Evolutionary conservation across 257 asterid genomes (phyloP).

Genomic region (Fraxinus anomala): DNA sequence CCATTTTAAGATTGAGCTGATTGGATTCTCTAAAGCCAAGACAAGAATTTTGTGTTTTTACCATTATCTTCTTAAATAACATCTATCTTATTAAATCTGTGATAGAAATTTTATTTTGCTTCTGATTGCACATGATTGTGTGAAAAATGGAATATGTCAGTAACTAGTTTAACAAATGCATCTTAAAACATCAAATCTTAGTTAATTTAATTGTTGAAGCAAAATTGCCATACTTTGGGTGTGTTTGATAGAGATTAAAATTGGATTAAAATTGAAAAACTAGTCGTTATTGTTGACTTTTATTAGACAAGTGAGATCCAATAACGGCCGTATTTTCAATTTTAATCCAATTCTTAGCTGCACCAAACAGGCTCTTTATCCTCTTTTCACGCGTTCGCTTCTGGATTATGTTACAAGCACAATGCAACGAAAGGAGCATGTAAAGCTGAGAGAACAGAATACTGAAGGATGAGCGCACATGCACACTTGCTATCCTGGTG

Average conservation of each 20-base stretch:
- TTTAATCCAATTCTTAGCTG: too few species aligned
- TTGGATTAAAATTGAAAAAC: too few species aligned
- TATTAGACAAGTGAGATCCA: too few species aligned
- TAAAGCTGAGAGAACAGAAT: too few species aligned
- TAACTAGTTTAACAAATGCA: neutral
- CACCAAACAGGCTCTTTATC: too few species aligned
- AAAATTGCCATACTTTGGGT: neutral
- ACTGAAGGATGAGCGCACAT: too few species aligned
- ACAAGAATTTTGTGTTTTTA: conserved; percentile 45
- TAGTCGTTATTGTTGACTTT: too few species aligned
- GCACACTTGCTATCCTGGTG: too few species aligned
- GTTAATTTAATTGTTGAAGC: conserved; percentile 8
- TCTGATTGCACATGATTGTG: neutral
- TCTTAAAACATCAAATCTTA: neutral
- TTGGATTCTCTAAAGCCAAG: conserved; percentile 89
- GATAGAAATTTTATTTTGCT: neutral
- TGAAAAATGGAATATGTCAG: neutral
- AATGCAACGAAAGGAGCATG: too few species aligned
- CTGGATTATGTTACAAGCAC: too few species aligned
- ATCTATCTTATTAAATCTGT: neutral
- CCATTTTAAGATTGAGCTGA: conserved; percentile 91
- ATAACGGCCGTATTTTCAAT: too few species aligned
- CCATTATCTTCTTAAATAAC: neutral
- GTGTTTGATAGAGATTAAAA: too few species aligned
- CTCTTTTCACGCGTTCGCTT: neutral